phyloP scores from a whole-genome alignment of 2,329 filamentous ascomycete species.

The Cladosporium sp. region DNA sequence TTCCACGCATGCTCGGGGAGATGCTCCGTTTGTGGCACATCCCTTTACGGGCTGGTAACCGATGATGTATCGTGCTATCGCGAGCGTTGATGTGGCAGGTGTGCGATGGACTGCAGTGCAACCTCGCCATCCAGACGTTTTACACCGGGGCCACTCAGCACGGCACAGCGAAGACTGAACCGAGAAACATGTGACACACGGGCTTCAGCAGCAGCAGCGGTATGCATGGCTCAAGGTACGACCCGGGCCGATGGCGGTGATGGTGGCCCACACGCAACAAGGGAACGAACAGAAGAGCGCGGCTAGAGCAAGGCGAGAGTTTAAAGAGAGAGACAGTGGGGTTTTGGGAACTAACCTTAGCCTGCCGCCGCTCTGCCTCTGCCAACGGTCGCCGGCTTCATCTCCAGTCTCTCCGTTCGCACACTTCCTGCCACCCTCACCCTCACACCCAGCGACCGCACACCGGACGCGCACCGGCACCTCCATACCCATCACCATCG shows the following conservation, averaged over 20 bases:
- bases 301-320: constrained; percentile 2
- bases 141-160: neutral
- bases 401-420: constrained; percentile 7
- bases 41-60: neutral
- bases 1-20: neutral
- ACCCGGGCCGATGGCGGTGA: neutral
- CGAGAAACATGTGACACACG: neutral
- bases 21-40: neutral
- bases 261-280: neutral
- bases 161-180: neutral
- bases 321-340: neutral
- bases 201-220: neutral
- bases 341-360: neutral
- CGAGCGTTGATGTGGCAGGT: neutral
- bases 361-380: neutral
- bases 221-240: constrained; percentile 1
- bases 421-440: constrained; percentile 8
- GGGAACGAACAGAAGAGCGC: neutral
- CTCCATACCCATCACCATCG: neutral
- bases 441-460: neutral
- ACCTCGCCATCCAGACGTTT: neutral
- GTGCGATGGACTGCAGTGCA: neutral
- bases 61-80: neutral
- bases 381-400: constrained; percentile 6
- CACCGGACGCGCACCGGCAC: neutral